Evolutionary conservation across 148 eudicot species (phyloP).

Genomic region (Chenopodium quinoa): DNA sequence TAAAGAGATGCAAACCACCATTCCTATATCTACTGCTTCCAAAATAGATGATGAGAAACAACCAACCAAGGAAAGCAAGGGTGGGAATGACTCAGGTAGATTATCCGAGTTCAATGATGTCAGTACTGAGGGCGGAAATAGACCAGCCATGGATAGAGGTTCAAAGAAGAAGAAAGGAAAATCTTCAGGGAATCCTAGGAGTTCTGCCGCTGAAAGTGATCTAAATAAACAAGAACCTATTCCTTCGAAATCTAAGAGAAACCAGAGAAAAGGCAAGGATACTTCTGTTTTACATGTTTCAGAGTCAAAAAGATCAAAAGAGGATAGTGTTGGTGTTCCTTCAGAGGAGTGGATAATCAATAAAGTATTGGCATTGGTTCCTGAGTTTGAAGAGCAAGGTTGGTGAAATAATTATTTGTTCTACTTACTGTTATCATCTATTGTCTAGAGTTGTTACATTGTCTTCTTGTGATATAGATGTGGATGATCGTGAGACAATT

Average conservation of each 20-base stretch:
- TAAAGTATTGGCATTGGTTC: constrained; percentile 56
- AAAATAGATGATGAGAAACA: constrained; percentile 36
- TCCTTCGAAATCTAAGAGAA: constrained; percentile 72
- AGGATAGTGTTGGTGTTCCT: constrained; percentile 43
- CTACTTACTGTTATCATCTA: constrained; percentile 10
- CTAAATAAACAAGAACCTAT: constrained; percentile 57
- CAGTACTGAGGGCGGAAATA: constrained; percentile 48
- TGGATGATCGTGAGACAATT: constrained; percentile 71
- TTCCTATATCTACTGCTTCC: constrained; percentile 38
- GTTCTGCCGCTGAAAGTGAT: constrained; percentile 46
- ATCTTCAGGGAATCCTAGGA: constrained; percentile 49
- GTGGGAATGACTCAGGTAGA: constrained; percentile 44
- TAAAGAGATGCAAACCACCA: constrained; percentile 61
- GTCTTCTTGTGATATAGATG: constrained; percentile 36
- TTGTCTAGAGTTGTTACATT: constrained; percentile 9
- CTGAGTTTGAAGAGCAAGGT: constrained; percentile 96
- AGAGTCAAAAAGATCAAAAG: constrained; percentile 59
- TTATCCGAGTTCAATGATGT: constrained; percentile 50
- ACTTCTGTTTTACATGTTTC: constrained; percentile 42
- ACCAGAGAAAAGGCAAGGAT: constrained; percentile 79
- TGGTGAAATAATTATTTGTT: constrained; percentile 10
- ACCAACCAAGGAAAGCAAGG: constrained; percentile 42
- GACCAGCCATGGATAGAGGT: constrained; percentile 56
- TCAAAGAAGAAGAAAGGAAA: constrained; percentile 90
- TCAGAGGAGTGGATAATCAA: constrained; percentile 75